Base-by-base conservation (phyloP, 108 stramenopile species). In the Schizochytrium sp. region DNA sequence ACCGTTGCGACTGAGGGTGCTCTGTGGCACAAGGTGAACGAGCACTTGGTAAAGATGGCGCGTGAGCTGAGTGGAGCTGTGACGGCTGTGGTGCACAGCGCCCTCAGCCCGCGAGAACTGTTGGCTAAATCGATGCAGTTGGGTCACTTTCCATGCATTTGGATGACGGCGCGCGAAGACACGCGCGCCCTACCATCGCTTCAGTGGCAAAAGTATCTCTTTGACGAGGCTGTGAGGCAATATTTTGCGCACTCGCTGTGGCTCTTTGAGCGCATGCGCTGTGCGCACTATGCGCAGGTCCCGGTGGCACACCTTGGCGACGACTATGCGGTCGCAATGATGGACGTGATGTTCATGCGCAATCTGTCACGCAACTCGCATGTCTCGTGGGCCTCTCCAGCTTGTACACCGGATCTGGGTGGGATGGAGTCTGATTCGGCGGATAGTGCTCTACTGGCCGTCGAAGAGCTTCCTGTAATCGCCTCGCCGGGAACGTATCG, bases 251-350 rank as follows among this genome's bases (percentile, higher is more conserved):
- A 93, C 43, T 94, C 96, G 72, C 93, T 95, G 4, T 97, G 97
- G 43, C 97, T 95, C 72, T 83, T 53, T 53, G 51, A 97, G 69
- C 88, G 96, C 57, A 91, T 97, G 14, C 88, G 90, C 8, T 93
- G 93, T 48, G 95, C 97, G 4, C 90, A 96, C 58, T 98, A 96
- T 90, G 93, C 95, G 25, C 96, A 97, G 72, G 60, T 98, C 18
- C 99, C 99, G 5, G 88, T 99, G 21, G 97, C 97, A 41, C 98
- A 98, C 90, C 83, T 99, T 28, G 95, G 94, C 8, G 90, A 90
- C 8, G 97, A 98, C 87, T 95, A 95, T 28, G 94, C 92, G 59
- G 90, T 93, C 14, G 90, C 93, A 5, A 91, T 97, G 88, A 97
- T 93, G 88, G 98, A 99, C 76, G 93, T 96, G 5, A 87, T 95